phyloP scores from a whole-genome alignment of 2,329 filamentous ascomycete genomes.

The Aureobasidium sp. region DNA sequence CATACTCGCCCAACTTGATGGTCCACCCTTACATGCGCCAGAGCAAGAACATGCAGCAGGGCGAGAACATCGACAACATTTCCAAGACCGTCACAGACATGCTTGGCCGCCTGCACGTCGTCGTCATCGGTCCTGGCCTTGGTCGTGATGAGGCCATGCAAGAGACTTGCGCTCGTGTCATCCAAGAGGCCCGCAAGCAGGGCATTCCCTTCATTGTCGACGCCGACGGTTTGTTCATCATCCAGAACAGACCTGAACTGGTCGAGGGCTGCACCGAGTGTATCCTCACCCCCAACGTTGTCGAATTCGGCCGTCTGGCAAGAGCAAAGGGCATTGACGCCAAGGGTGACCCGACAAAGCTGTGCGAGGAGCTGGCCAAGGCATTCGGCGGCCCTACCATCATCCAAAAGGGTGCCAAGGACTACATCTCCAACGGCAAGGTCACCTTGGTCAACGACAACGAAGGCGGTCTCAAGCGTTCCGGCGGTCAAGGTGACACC shows the following conservation, averaged over 20 bases:
- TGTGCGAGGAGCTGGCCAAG: conserved; percentile 63
- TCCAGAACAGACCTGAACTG: conserved; percentile 67
- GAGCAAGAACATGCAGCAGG: conserved; percentile 49
- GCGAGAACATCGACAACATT: conserved; percentile 55
- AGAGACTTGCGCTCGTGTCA: conserved; percentile 70
- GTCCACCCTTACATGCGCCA: conserved; percentile 94
- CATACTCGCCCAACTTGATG: conserved; percentile 97
- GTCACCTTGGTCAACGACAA: conserved; percentile 70
- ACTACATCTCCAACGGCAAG: conserved; percentile 75
- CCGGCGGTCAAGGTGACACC: conserved; percentile 92
- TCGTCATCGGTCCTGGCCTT: conserved; percentile 87
- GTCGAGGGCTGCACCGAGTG: conserved; percentile 75
- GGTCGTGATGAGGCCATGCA: conserved; percentile 88
- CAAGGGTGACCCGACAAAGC: conserved; percentile 43
- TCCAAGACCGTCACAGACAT: conserved; percentile 66
- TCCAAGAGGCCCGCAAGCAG: conserved; percentile 66
- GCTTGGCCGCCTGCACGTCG: conserved; percentile 79
- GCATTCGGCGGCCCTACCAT: conserved; percentile 83
- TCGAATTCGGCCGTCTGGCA: conserved; percentile 80
- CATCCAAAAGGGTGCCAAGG: conserved; percentile 77
- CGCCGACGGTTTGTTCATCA: conserved; percentile 77
- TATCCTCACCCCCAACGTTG: conserved; percentile 89
- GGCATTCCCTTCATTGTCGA: conserved; percentile 80
- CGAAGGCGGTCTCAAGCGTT: conserved; percentile 77
- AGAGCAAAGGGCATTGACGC: conserved; percentile 65